Evolutionary conservation across 2,329 filamentous ascomycete species (phyloP).

Genomic region (Colletotrichum higginsianum): DNA sequence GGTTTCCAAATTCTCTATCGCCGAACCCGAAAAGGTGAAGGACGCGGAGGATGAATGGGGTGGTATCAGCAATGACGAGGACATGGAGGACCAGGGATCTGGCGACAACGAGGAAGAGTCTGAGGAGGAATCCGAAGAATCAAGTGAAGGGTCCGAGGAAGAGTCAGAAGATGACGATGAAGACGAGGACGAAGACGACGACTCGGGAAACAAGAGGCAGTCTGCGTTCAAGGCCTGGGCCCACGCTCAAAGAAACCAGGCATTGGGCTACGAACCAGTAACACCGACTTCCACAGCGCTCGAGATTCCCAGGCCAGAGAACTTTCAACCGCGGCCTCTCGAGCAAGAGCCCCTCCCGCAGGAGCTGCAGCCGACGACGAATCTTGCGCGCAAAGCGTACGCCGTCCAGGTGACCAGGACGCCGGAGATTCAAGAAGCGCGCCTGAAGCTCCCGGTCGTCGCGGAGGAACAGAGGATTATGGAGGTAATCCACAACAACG

Average conservation of each 20-base stretch:
- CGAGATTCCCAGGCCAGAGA: slow-evolving; percentile 69
- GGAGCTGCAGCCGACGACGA: slow-evolving; percentile 74
- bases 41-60: slow-evolving; percentile 49
- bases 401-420: slow-evolving; percentile 80
- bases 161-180: slow-evolving; percentile 49
- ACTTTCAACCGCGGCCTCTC: slow-evolving; percentile 76
- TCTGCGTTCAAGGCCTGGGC: slow-evolving; percentile 96
- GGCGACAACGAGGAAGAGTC: slow-evolving; percentile 44
- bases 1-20: slow-evolving; percentile 66
- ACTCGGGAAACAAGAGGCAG: slow-evolving; percentile 55
- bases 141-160: slow-evolving; percentile 46
- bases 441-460: slow-evolving; percentile 88
- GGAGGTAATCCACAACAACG: slow-evolving; percentile 95
- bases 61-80: slow-evolving; percentile 43
- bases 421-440: slow-evolving; percentile 81
- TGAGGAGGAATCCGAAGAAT: slow-evolving; percentile 48
- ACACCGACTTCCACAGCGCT: slow-evolving; percentile 59
- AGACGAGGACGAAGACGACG: slow-evolving; percentile 49
- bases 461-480: slow-evolving; percentile 97
- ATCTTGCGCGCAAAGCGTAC: slow-evolving; percentile 79
- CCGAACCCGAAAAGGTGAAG: slow-evolving; percentile 54
- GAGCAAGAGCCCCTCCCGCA: slow-evolving; percentile 80
- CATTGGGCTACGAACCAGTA: slow-evolving; percentile 75
- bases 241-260: slow-evolving; percentile 85
- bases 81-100: slow-evolving; percentile 3